These are phyloP conservation scores for Fusarium heterosporum DNA, from an alignment of 2,329 filamentous ascomycete species.

Conservation along the genomic window DNA sequence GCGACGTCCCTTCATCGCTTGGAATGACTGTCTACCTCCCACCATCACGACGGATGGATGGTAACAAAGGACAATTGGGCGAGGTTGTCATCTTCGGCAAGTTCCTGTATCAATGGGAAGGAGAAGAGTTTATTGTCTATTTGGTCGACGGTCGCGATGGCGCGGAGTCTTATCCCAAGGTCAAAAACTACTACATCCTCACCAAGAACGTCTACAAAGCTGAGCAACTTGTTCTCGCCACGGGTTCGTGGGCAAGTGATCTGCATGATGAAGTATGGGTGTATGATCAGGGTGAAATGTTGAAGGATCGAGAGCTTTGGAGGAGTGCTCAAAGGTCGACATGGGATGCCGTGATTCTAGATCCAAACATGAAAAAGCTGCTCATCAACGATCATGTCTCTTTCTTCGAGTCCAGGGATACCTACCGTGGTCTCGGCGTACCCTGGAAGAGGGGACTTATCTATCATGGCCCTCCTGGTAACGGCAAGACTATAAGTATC, in stretches of 20 bases:
- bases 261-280: conserved; percentile 8
- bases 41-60: conserved; percentile 3
- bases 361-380: not conserved
- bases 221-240: conserved; percentile 4
- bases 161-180: not conserved
- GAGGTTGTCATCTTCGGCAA: conserved; percentile 6
- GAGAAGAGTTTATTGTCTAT: not conserved
- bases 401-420: conserved; percentile 4
- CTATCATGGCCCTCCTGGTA: conserved; percentile 72
- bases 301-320: conserved; percentile 4
- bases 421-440: conserved; percentile 51
- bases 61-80: conserved; percentile 2
- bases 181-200: conserved; percentile 5
- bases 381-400: conserved; percentile 7
- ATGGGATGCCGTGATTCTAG: conserved; percentile 4
- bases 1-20: not conserved
- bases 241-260: conserved; percentile 6
- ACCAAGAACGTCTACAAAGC: not conserved
- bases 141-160: conserved; percentile 8
- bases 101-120: conserved; percentile 7
- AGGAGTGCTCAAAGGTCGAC: not conserved
- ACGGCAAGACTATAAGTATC: conserved; percentile 78
- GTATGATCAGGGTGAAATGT: not conserved
- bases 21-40: not conserved
- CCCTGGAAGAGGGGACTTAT: conserved; percentile 80